These are phyloP conservation scores for Fraxinus pennsylvanica DNA, from an alignment of 257 asterid species.

Conservation along the genomic window DNA sequence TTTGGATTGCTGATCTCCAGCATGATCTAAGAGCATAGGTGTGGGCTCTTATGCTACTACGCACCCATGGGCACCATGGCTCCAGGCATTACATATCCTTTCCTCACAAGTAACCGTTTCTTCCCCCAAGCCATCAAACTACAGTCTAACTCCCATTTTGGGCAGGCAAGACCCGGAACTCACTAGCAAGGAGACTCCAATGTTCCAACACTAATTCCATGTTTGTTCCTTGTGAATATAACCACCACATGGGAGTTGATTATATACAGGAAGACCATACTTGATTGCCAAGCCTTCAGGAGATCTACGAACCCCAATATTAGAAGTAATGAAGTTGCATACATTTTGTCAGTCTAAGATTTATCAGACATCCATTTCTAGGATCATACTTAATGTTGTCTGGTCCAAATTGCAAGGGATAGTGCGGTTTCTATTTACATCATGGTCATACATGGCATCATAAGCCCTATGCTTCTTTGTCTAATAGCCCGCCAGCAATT, in stretches of 20 bases:
- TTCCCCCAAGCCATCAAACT: background rate
- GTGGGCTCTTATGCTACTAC: background rate
- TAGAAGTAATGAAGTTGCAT: background rate
- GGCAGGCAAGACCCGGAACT: background rate
- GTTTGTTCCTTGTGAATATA: background rate
- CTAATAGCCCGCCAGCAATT: constrained; percentile 5
- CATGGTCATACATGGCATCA: background rate
- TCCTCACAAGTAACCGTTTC: background rate
- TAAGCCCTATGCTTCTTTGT: background rate
- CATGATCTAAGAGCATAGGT: background rate
- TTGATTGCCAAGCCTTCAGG: background rate
- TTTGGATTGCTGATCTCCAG: background rate
- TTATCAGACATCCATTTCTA: background rate
- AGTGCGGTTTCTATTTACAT: background rate
- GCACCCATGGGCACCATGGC: background rate
- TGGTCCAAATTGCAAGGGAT: background rate
- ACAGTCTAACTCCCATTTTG: background rate
- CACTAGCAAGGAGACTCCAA: background rate
- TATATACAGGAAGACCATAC: background rate
- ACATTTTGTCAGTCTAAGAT: background rate
- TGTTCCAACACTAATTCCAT: background rate
- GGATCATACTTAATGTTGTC: background rate
- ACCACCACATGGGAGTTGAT: background rate
- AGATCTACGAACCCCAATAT: background rate
- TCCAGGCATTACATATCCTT: background rate